Percentiles rank a stretch among this genome's conserved stretches.
These are phyloP conservation scores for Curvularia eragrostidis DNA, from an alignment of 2,329 filamentous ascomycete species.

Conservation along the genomic window DNA sequence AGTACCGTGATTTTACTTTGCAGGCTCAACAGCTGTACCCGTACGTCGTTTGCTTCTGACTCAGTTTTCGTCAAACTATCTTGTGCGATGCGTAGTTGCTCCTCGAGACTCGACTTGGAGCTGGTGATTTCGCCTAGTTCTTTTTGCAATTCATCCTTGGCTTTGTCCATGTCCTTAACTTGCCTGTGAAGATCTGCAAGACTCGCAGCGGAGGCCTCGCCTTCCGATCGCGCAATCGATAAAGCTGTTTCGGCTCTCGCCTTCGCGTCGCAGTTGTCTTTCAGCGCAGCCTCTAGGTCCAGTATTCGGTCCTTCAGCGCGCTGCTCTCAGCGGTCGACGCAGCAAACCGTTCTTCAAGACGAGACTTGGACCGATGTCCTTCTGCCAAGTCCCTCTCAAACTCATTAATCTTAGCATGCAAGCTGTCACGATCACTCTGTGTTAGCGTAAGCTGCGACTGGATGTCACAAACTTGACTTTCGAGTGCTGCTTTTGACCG, in stretches of 20 bases:
- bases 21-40: slow-evolving; percentile 23
- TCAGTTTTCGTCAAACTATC: slow-evolving; percentile 20
- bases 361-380: slow-evolving; percentile 12
- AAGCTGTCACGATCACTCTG: slow-evolving; percentile 16
- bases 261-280: slow-evolving; percentile 12
- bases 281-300: slow-evolving; percentile 24
- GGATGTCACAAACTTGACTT: slow-evolving; percentile 13
- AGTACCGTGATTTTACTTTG: slow-evolving; percentile 23
- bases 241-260: slow-evolving; percentile 18
- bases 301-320: slow-evolving; percentile 18
- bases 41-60: slow-evolving; percentile 16
- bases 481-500: slow-evolving; percentile 20
- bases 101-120: slow-evolving; percentile 15
- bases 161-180: slow-evolving; percentile 10
- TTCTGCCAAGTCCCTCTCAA: slow-evolving; percentile 15
- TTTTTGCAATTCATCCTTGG: slow-evolving; percentile 17
- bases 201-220: slow-evolving; percentile 19
- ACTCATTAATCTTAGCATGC: slow-evolving; percentile 13
- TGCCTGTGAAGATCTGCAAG: slow-evolving; percentile 19
- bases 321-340: slow-evolving; percentile 16
- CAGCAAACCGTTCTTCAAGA: slow-evolving; percentile 19
- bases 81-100: slow-evolving; percentile 17
- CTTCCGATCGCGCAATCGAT: slow-evolving; percentile 10
- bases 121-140: slow-evolving; percentile 12
- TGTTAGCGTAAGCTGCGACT: slow-evolving; percentile 9